phyloP scores from a whole-genome alignment of 2,329 filamentous ascomycete species.

The Plectosphaerella sp. region DNA sequence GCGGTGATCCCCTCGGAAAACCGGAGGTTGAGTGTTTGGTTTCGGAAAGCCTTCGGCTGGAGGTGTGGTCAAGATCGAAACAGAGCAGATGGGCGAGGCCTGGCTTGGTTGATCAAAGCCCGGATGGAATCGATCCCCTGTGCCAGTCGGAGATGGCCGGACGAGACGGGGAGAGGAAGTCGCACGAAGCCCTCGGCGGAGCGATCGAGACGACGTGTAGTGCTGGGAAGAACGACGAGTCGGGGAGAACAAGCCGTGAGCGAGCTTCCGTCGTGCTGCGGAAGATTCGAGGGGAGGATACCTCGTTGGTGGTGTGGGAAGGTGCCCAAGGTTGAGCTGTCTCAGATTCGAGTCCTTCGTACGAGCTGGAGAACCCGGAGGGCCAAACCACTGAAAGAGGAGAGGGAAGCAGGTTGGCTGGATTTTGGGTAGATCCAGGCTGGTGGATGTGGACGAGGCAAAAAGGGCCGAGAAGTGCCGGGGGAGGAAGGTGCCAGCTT shows the following conservation, averaged over 20 bases:
- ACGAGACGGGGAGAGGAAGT: not conserved
- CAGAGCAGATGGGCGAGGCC: not conserved
- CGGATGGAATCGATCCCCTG: no score
- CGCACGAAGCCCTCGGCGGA: not conserved
- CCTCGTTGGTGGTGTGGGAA: not conserved
- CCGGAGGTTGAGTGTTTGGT: no score
- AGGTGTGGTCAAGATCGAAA: not conserved
- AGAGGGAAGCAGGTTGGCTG: not conserved
- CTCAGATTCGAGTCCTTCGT: conserved; percentile 5
- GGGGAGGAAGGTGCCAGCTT: not conserved
- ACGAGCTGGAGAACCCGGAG: not conserved
- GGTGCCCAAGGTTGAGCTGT: conserved; percentile 10
- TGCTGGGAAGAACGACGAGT: not conserved
- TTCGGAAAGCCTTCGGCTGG: not conserved
- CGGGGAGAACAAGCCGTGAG: not conserved
- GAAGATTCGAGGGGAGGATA: no score
- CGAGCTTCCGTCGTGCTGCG: no score
- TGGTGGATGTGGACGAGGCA: not conserved
- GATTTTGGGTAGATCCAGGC: not conserved
- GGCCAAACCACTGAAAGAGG: not conserved
- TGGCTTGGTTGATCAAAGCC: no score
- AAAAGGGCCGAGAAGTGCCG: not conserved
- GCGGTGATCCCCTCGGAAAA: not conserved
- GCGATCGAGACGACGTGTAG: conserved; percentile 1
- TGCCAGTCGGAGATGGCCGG: not conserved